A percentile compares a stretch with the other conserved stretches of the same genome.
Evolutionary conservation across 129 eudicot genomes (phyloP).

Genomic region (Silybum marianum): DNA sequence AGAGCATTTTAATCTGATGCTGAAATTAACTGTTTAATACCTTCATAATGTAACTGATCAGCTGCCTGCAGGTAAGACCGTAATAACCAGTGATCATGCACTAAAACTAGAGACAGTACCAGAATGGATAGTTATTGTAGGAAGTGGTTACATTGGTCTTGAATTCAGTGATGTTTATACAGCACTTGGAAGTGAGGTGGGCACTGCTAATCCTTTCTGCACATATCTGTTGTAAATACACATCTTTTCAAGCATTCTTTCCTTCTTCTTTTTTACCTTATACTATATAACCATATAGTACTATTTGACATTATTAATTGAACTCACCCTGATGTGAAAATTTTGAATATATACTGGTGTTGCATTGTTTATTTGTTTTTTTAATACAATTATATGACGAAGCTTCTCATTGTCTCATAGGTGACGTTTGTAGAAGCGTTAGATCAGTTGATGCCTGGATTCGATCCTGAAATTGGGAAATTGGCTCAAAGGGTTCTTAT

Average conservation of each 20-base stretch:
- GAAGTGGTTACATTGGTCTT: slow-evolving; percentile 99
- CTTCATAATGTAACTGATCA: slow-evolving; percentile 14
- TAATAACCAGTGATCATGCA: slow-evolving; percentile 91
- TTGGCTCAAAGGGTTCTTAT: slow-evolving; percentile 96
- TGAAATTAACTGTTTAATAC: not conserved
- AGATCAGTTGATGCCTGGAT: slow-evolving; percentile 99
- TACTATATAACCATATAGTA: slow-evolving; percentile 1
- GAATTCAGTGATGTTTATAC: slow-evolving; percentile 99
- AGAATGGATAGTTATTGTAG: slow-evolving; percentile 96
- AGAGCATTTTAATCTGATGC: slow-evolving; percentile 15
- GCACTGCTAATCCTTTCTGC: slow-evolving; percentile 17
- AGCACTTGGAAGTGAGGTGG: slow-evolving; percentile 99
- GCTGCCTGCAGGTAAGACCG: slow-evolving; percentile 78
- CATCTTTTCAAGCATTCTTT: slow-evolving; percentile 4
- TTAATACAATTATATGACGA: slow-evolving; percentile 7
- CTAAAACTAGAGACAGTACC: slow-evolving; percentile 89
- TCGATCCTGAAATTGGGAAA: slow-evolving; percentile 97
- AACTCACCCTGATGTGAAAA: not conserved
- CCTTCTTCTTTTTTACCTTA: not conserved
- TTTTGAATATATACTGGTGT: not conserved
- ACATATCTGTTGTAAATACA: not conserved
- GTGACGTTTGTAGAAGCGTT: slow-evolving; percentile 97
- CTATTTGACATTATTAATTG: slow-evolving; percentile 9
- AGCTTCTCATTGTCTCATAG: slow-evolving; percentile 38
- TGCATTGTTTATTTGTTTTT: slow-evolving; percentile 5